Percentiles rank a stretch among this genome's conserved stretches.
phyloP scores from a whole-genome alignment of 345 rosid species.

The Hypericum perforatum region DNA sequence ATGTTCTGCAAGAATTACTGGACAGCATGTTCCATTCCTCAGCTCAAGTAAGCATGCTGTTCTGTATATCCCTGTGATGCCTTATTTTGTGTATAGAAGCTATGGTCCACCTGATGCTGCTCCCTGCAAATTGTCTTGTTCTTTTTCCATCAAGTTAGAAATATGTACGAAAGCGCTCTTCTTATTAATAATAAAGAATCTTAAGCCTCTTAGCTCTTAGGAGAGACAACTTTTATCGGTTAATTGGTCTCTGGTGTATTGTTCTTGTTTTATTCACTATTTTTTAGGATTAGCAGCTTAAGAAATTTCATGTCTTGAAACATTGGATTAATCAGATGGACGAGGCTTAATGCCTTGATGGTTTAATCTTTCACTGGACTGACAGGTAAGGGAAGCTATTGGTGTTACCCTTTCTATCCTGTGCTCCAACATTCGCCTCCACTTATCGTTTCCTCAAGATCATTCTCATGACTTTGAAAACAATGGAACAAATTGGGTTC shows the following conservation, averaged over 20 bases:
- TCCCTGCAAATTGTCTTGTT: too few relatives aligned
- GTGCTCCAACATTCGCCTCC: slow-evolving; percentile 82
- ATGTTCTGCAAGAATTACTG: slow-evolving; percentile 71
- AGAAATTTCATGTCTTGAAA: too few relatives aligned
- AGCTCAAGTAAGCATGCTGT: slow-evolving; percentile 64
- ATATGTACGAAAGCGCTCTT: too few relatives aligned
- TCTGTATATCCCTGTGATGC: neutral
- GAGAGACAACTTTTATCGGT: too few relatives aligned
- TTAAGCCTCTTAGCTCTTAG: too few relatives aligned
- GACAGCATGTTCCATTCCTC: slow-evolving; percentile 89
- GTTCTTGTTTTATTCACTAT: too few relatives aligned
- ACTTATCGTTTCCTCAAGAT: slow-evolving; percentile 33
- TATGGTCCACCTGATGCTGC: too few relatives aligned
- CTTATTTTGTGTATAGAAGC: neutral
- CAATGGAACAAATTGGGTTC: slow-evolving; percentile 44
- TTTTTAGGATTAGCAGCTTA: too few relatives aligned
- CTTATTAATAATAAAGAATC: too few relatives aligned
- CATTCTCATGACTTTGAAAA: slow-evolving; percentile 37
- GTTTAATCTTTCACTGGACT: slow-evolving; percentile 9
- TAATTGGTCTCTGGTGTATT: too few relatives aligned
- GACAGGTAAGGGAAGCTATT: slow-evolving; percentile 89
- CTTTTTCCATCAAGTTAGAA: too few relatives aligned
- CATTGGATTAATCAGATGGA: neutral
- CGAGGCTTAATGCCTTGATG: neutral
- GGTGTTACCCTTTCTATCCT: slow-evolving; percentile 77